These are phyloP conservation scores for Corniculantispora saksenae DNA, from an alignment of 2,329 filamentous ascomycete genomes.

Conservation along the genomic window DNA sequence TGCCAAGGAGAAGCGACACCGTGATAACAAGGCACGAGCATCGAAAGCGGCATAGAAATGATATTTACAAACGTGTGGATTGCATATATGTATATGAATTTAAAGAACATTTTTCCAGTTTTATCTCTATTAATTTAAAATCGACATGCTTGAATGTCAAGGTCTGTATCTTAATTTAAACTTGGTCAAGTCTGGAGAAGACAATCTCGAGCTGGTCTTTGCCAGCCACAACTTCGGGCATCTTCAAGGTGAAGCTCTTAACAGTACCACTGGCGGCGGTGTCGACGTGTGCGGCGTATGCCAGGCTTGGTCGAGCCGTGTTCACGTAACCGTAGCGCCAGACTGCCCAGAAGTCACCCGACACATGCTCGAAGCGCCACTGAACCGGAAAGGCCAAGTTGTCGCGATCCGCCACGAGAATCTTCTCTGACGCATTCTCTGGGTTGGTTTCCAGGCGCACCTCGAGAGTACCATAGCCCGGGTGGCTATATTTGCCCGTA, in stretches of 20 bases:
- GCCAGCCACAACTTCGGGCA: background rate
- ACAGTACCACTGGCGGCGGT: slow-evolving; percentile 1
- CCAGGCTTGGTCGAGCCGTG: background rate
- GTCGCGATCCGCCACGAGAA: slow-evolving; percentile 27
- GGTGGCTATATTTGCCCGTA: slow-evolving; percentile 46
- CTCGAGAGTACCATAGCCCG: slow-evolving; percentile 38
- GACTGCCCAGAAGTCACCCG: slow-evolving; percentile 31
- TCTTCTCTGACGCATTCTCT: slow-evolving; percentile 17
- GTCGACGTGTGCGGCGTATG: background rate
- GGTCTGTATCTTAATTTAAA: background rate
- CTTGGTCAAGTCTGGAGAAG: background rate
- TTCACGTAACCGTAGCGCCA: slow-evolving; percentile 19
- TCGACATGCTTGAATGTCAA: background rate
- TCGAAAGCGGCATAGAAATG: slow-evolving; percentile 37
- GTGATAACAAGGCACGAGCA: slow-evolving; percentile 61
- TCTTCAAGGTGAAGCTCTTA: background rate
- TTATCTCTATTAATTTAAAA: background rate
- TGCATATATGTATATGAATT: slow-evolving; percentile 8
- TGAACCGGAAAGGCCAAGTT: slow-evolving; percentile 28
- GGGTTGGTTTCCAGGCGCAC: slow-evolving; percentile 24
- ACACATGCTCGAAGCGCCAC: slow-evolving; percentile 30
- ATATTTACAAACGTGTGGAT: background rate
- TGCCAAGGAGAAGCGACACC: slow-evolving; percentile 66
- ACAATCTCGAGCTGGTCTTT: background rate
- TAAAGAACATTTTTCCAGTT: background rate